Evolutionary conservation across 2,329 filamentous ascomycete species (phyloP), one percentile per base, ranked within the genome.

Genomic region (Trichothecium roseum): DNA sequence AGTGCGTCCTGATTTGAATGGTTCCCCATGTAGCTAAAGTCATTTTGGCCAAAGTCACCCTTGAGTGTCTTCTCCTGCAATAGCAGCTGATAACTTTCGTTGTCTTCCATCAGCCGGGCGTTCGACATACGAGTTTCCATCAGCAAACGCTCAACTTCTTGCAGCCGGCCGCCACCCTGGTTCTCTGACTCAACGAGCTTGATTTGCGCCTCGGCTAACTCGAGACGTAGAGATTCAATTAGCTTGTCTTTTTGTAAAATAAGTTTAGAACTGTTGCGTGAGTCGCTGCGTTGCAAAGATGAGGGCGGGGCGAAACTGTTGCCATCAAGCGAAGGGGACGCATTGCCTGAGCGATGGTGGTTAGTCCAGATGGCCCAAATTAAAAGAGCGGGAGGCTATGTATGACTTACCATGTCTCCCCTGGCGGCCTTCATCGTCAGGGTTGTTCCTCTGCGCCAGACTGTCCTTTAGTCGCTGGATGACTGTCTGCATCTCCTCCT

Each of bases 51-150:
- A 54, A 95, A 89, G 53, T 96, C 89, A 20, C 91, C 91, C 53
- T 93, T 94, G 39, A 98, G 72, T 2, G 91, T 96, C 68, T 87
- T 89, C 59, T 96, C 88, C 52, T 87, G 86, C 17, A 98, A 76
- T 14, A 98, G 76, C 27, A 96, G 73, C 60, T 96, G 89, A 60
- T 94, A 98, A 61, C 87, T 94, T 61, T 98, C 91, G 51, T 96
- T 96, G 59, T 98, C 91, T 62, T 98, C 91, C 84, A 95, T 91
- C 43, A 98, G 68, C 31, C 88, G 78, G 38, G 91, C 91, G 54
- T 96, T 98, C 46, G 87, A 83, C 82, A 96, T 91, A 50, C 88
- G 85, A 28, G 86, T 81, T 53, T 96, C 89, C 61, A 95, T 78
- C 35, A 96, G 73, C 44, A 84, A 76, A 48, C 83, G 81, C 62